phyloP scores from a whole-genome alignment of 2,329 filamentous ascomycete genomes.

The Fusarium sororula region DNA sequence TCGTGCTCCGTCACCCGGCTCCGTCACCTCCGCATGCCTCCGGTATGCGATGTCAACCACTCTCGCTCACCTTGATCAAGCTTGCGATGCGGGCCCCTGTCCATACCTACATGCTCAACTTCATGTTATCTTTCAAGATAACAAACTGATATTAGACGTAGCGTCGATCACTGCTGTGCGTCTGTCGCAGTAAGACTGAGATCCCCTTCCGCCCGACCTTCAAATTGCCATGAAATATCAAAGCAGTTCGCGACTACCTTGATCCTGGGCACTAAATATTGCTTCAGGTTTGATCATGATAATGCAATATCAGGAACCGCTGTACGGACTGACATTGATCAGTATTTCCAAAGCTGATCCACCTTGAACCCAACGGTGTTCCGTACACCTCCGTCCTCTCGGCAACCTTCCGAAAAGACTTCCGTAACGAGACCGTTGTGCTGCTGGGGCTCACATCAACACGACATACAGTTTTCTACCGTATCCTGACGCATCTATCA shows the following conservation, averaged over 20 bases:
- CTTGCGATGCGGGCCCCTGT: not conserved
- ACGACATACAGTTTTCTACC: not conserved
- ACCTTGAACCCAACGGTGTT: slow-evolving; percentile 19
- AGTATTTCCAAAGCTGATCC: slow-evolving; percentile 6
- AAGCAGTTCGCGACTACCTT: slow-evolving; percentile 6
- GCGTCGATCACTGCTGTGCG: slow-evolving; percentile 19
- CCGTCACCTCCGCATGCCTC: slow-evolving; percentile 34
- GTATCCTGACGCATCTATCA: not conserved
- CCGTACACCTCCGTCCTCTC: slow-evolving; percentile 42
- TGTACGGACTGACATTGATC: slow-evolving; percentile 10
- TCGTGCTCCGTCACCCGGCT: slow-evolving; percentile 32
- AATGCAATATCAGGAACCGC: slow-evolving; percentile 3
- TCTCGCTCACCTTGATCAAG: slow-evolving; percentile 9
- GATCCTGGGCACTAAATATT: slow-evolving; percentile 7
- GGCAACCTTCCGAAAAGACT: slow-evolving; percentile 39
- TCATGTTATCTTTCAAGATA: slow-evolving; percentile 16
- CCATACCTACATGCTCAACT: not conserved
- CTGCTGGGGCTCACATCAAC: slow-evolving; percentile 19
- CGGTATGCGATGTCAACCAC: slow-evolving; percentile 21
- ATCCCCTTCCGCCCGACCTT: not conserved
- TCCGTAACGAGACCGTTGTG: slow-evolving; percentile 19
- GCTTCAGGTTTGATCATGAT: not conserved
- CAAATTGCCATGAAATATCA: slow-evolving; percentile 24
- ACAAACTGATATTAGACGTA: not conserved
- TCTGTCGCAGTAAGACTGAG: slow-evolving; percentile 4